Base-by-base conservation (phyloP, 2,329 filamentous ascomycete species). In the Pseudogymnoascus sp. region DNA sequence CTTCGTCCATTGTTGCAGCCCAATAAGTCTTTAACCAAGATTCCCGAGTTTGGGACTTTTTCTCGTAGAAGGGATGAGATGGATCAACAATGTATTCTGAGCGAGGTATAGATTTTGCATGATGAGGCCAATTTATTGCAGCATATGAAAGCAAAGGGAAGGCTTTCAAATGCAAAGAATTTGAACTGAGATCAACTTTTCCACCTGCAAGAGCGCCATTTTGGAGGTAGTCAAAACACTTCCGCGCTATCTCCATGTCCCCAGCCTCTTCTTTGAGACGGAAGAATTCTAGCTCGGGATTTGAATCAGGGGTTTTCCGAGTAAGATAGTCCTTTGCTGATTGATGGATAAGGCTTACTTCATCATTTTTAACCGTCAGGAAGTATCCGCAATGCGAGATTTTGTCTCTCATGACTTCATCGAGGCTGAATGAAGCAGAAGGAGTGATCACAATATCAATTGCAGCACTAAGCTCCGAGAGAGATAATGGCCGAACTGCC, bases 271-370 rank as follows among this genome's bases (percentile, higher is more conserved):
- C 35, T 63, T 65, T 62, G 26, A 67, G 31, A 59, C 64, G 64
- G 56, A 67, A 68, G 16, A 47, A 13, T 53, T 68, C 65, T 26
- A 68, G 61, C 19, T 59, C 8, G 56, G 62, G 61, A 56, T 68
- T 61, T 59, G 50, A 40, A 47, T 68, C 62, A 21, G 40, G 61
- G 37, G 47, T 62, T 64, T 68, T 50, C 8, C 70, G 62, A 8
- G 65, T 64, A 7, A 73, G 64, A 62, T 72, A 74, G 29, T 74
- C 71, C 53, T 70, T 70, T 8, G 65, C 71, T 44, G 70, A 73
- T 63, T 73, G 66, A 66, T 74, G 72, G 14, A 74, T 62, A 26
- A 74, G 64, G 35, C 63, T 62, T 33, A 73, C 68, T 64, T 68
- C 29, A 8, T 67, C 14, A 13, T 67, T 62, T 61, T 70, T 65